Evolutionary conservation across 1,139 yeast genomes (phyloP).

Genomic region (Waltiozyma sp.): DNA sequence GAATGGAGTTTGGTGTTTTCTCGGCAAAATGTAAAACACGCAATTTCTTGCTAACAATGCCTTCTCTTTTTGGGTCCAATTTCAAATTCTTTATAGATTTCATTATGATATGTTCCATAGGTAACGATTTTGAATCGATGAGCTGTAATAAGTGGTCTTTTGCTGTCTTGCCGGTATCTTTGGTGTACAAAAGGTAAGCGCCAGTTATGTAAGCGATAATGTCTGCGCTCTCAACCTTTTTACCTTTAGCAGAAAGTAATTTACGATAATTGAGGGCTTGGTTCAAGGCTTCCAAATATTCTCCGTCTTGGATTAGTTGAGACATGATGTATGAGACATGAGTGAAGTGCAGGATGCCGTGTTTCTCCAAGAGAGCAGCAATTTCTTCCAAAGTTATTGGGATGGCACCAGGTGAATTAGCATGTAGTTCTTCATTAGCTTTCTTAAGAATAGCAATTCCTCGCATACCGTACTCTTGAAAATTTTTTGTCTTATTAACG

Average conservation of each 20-base stretch:
- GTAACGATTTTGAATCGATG: neutral
- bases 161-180: neutral
- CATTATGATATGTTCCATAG: neutral
- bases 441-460: neutral
- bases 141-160: neutral
- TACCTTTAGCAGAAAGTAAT: neutral
- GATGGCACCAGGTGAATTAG: conserved; percentile 6
- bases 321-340: conserved; percentile 7
- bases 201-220: neutral
- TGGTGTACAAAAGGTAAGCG: conserved; percentile 2
- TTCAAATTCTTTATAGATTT: neutral
- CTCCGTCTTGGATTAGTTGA: conserved; percentile 8
- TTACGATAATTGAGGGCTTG: neutral
- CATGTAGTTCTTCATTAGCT: conserved; percentile 10
- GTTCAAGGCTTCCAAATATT: conserved; percentile 7
- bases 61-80: neutral
- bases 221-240: neutral
- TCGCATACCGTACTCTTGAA: neutral
- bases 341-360: neutral
- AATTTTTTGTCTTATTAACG: neutral
- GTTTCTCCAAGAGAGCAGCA: neutral
- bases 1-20: conserved; percentile 13
- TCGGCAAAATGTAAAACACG: conserved; percentile 1
- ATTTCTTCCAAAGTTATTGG: conserved; percentile 14
- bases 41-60: neutral